A percentile compares a stretch with the other conserved stretches of the same genome.
Evolutionary conservation across 2,329 filamentous ascomycete species (phyloP).

Genomic region (Cercospora sp.): DNA sequence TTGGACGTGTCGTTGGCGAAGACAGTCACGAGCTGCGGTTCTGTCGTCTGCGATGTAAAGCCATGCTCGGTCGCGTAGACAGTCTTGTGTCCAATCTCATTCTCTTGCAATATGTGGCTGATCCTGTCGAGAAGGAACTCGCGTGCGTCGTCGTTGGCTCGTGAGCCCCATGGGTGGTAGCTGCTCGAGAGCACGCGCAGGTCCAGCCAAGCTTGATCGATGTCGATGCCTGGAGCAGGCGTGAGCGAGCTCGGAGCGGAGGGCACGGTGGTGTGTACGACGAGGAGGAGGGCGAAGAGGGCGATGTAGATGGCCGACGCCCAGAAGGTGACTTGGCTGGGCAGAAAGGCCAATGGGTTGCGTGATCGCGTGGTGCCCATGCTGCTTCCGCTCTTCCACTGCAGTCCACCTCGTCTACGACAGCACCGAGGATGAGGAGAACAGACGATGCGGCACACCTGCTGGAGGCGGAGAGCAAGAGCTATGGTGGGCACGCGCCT

Average conservation of each 20-base stretch:
- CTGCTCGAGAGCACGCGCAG: constrained; percentile 70
- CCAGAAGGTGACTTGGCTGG: constrained; percentile 78
- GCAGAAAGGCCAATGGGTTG: constrained; percentile 69
- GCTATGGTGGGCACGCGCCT: background rate
- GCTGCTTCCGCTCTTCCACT: constrained; percentile 1
- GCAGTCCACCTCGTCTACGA: background rate
- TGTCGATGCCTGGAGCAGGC: constrained; percentile 68
- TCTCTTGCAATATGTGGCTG: constrained; percentile 65
- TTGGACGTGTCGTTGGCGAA: constrained; percentile 81
- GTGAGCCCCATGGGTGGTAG: constrained; percentile 68
- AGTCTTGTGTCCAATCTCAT: constrained; percentile 50
- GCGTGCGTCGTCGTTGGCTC: constrained; percentile 76
- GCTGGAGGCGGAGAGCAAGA: background rate
- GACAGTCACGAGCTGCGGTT: constrained; percentile 52
- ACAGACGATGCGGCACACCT: background rate
- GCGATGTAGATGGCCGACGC: constrained; percentile 74
- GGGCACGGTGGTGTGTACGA: constrained; percentile 73
- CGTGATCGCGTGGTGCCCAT: constrained; percentile 26
- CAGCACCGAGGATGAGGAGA: background rate
- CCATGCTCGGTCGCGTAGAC: constrained; percentile 40
- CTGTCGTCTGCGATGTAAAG: constrained; percentile 25
- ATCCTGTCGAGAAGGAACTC: constrained; percentile 73
- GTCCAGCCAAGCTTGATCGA: constrained; percentile 85
- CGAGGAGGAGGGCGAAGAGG: constrained; percentile 68
- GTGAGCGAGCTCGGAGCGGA: constrained; percentile 62